Percentiles rank a stretch among this genome's conserved stretches.
These are phyloP conservation scores for Clonostachys chloroleuca DNA, from an alignment of 2,329 filamentous ascomycete species.

Conservation along the genomic window DNA sequence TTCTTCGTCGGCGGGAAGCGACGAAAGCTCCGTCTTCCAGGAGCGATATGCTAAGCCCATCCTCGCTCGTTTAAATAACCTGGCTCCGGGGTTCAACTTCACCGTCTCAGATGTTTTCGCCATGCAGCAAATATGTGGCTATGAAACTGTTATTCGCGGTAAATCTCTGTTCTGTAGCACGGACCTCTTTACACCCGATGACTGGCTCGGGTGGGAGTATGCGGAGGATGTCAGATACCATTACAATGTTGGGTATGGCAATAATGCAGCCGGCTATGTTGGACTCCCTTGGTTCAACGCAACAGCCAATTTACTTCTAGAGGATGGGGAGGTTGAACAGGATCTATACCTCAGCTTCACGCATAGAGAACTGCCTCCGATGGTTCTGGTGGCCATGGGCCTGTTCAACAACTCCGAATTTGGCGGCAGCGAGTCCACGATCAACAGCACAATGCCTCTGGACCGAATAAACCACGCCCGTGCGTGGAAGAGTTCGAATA, in stretches of 20 bases:
- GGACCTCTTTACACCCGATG: slow-evolving; percentile 52
- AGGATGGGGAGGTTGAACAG: slow-evolving; percentile 26
- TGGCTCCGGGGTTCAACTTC: slow-evolving; percentile 57
- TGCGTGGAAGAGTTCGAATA: slow-evolving; percentile 57
- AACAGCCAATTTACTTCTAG: slow-evolving; percentile 45
- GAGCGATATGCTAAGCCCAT: slow-evolving; percentile 57
- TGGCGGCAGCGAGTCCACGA: slow-evolving; percentile 32
- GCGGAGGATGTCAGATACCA: slow-evolving; percentile 60
- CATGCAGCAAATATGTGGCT: slow-evolving; percentile 63
- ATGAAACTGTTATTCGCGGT: slow-evolving; percentile 60
- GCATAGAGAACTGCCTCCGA: slow-evolving; percentile 64
- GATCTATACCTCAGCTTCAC: slow-evolving; percentile 67
- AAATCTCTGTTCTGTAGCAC: slow-evolving; percentile 58
- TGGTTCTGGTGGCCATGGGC: slow-evolving; percentile 61
- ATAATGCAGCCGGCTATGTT: slow-evolving; percentile 47
- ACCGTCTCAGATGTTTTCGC: slow-evolving; percentile 58
- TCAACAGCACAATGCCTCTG: slow-evolving; percentile 62
- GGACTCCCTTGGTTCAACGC: slow-evolving; percentile 66
- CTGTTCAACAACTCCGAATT: slow-evolving; percentile 65
- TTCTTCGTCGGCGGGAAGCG: slow-evolving; percentile 49
- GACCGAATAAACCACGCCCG: slow-evolving; percentile 58
- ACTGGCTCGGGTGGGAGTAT: slow-evolving; percentile 66
- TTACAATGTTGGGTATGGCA: slow-evolving; percentile 64
- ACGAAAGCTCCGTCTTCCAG: slow-evolving; percentile 45
- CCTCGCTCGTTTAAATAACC: slow-evolving; percentile 46